phyloP scores from a whole-genome alignment of 306 rosid species.

The barrel medic (Medicago truncatula) region MtrunA17r5.0-ANR NC_053042.1:37478501-37479000 shows the following conservation, averaged over 20 bases:
- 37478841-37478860: slow-evolving; percentile 74
- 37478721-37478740: slow-evolving; percentile 55
- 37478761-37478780: slow-evolving; percentile 71
- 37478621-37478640: slow-evolving; percentile 63
- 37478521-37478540: slow-evolving; percentile 43
- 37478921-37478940: slow-evolving; percentile 70
- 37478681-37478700: slow-evolving; percentile 55
- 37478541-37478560: slow-evolving; percentile 40
- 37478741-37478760: slow-evolving; percentile 51
- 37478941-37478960: slow-evolving; percentile 88
- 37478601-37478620: slow-evolving; percentile 84
- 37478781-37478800: slow-evolving; percentile 94
- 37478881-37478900: slow-evolving; percentile 46
- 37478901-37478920: slow-evolving; percentile 63
- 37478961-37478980: slow-evolving; percentile 80
- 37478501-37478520: slow-evolving; percentile 52
- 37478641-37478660: slow-evolving; percentile 48
- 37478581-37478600: slow-evolving; percentile 78
- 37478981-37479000: slow-evolving; percentile 55
- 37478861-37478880: slow-evolving; percentile 58
- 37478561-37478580: slow-evolving; percentile 49
- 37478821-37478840: slow-evolving; percentile 78
- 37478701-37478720: slow-evolving; percentile 52
- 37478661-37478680: slow-evolving; percentile 51
- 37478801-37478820: slow-evolving; percentile 85